Percentiles rank a stretch among this genome's conserved stretches.
Evolutionary conservation across 2,329 filamentous ascomycete species (phyloP).

Genomic region (Penicillium sp.): DNA sequence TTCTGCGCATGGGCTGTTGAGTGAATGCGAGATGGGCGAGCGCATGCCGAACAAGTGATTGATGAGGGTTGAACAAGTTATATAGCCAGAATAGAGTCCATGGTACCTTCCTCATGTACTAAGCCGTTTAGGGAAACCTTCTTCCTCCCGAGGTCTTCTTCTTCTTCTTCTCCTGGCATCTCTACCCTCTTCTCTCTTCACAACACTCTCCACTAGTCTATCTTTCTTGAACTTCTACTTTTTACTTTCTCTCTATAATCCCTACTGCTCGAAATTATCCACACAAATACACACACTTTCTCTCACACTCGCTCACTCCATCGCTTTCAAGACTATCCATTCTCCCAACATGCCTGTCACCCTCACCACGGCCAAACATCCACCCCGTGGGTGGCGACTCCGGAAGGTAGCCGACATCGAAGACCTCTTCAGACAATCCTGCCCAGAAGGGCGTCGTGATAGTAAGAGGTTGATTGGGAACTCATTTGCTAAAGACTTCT

Average conservation of each 20-base stretch:
- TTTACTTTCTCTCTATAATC: background rate
- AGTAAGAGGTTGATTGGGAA: background rate
- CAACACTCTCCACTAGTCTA: background rate
- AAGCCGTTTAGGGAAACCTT: too few species aligned
- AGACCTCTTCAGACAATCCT: background rate
- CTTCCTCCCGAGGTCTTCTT: too few species aligned
- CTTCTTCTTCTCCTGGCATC: background rate
- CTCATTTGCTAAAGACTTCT: background rate
- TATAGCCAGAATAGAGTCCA: background rate
- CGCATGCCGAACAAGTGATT: background rate
- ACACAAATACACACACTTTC: too few species aligned
- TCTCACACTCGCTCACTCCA: background rate
- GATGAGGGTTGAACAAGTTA: background rate
- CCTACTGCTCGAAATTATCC: background rate
- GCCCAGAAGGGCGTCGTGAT: background rate
- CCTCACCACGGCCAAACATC: background rate
- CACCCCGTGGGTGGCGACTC: background rate
- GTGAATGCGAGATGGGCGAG: slow-evolving; percentile 7
- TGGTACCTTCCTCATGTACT: background rate
- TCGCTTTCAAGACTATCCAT: background rate
- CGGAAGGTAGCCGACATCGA: background rate
- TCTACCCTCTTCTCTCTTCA: background rate
- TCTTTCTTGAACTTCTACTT: background rate
- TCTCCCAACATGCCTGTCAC: background rate
- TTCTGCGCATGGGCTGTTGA: slow-evolving; percentile 14